Evolutionary conservation across 192 early-diverging fungal species (phyloP), one percentile per base, ranked within the genome.

Genomic region (Coemansia guatemalensis): DNA sequence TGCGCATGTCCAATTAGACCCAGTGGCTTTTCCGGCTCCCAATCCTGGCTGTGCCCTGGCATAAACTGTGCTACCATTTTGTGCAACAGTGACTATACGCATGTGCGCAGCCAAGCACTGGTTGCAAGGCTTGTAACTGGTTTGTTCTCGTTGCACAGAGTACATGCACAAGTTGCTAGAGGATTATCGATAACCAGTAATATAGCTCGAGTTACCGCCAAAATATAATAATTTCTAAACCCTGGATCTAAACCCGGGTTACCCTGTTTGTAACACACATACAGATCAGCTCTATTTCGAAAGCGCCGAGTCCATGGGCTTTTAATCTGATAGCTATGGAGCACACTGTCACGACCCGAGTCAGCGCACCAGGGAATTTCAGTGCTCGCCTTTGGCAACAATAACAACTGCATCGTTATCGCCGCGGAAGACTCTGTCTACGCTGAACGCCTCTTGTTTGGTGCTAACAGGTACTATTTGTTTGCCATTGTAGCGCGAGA

Each of bases 401-500:
- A 75, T 8, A 1, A 75, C 65, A 1, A 73, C 77, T 8, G 82
- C 83, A 49, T 89, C 88, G 32, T 84, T 72, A 22, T 73, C 62
- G 48, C 77, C 75, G 48, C 83, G 67, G 66, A 89, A 88, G 8
- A 87, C 56, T 41, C 76, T 82, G 14, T 70, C 74, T 1, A 85
- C 62, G 48, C 70, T 72, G 61, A 86, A 82, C 35, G 50, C 55
- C 54, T 82, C 80, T 54, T 89, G 88, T 60, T 87, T 88, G 24
- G 69, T 65, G 59, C 82, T 82, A 27, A 89, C 71, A 14, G 88
- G 88, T 30, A 89, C 81, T 3, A 62, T 59, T 22, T 58, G 74
- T 44, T 85, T 82, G 26, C 87, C 87, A 30, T 86, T 88, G 53
- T 82, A 79, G 12, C 85, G 75, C 3, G 81, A 59, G 11, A 89